These are phyloP conservation scores for Blastobotrys elegans DNA, from an alignment of 1,139 yeast species.

Conservation along the genomic window DNA sequence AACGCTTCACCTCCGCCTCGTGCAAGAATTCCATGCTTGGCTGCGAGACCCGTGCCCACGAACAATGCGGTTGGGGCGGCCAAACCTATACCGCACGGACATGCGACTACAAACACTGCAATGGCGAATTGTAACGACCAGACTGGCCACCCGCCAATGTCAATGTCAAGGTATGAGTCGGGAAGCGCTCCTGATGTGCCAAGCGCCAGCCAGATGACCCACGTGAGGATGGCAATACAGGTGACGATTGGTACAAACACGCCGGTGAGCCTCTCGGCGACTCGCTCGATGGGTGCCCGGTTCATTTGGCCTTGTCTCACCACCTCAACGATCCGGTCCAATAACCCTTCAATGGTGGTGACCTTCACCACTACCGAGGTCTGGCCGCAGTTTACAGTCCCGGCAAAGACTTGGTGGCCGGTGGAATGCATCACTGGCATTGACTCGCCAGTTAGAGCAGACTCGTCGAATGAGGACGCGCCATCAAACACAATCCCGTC, in stretches of 20 bases:
- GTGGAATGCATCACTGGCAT: constrained; percentile 56
- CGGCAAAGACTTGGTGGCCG: constrained; percentile 69
- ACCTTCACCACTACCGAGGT: constrained; percentile 51
- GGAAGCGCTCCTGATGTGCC: constrained; percentile 57
- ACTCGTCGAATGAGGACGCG: constrained; percentile 60
- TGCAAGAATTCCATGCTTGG: constrained; percentile 69
- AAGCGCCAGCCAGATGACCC: constrained; percentile 62
- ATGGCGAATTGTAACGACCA: constrained; percentile 77
- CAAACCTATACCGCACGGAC: constrained; percentile 88
- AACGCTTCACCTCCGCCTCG: constrained; percentile 81
- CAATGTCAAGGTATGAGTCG: constrained; percentile 50
- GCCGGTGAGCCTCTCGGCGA: constrained; percentile 67
- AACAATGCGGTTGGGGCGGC: constrained; percentile 91
- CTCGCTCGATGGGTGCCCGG: constrained; percentile 69
- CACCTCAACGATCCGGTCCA: constrained; percentile 64
- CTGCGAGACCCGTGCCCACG: constrained; percentile 88
- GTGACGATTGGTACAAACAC: constrained; percentile 69
- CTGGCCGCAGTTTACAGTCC: constrained; percentile 62
- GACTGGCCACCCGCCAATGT: constrained; percentile 68
- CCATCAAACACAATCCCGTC: constrained; percentile 64
- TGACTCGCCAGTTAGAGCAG: constrained; percentile 75
- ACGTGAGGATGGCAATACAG: constrained; percentile 53
- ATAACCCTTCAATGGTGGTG: constrained; percentile 56
- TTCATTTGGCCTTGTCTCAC: constrained; percentile 71
- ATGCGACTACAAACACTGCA: constrained; percentile 80